Percentiles rank a stretch among this genome's conserved stretches.
These are phyloP conservation scores for Trichoderma reesei DNA, from an alignment of 495 filamentous ascomycete species.

Conservation along the genomic window DNA sequence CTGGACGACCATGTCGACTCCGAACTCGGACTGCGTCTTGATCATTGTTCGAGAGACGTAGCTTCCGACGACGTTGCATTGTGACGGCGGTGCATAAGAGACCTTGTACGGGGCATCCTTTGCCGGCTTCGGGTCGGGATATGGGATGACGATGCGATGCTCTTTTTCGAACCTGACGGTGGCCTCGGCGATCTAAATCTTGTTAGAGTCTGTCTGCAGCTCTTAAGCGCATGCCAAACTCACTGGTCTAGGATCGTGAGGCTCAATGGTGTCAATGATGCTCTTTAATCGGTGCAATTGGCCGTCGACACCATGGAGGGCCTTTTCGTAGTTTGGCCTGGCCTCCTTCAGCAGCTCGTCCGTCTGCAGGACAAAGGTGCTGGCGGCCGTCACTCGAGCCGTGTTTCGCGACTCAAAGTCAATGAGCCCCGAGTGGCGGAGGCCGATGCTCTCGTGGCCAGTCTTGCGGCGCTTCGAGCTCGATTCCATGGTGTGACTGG, in stretches of 20 bases:
- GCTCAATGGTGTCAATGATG: conserved; percentile 59
- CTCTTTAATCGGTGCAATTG: conserved; percentile 62
- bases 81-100: conserved; percentile 61
- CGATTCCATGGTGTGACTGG: conserved; percentile 27
- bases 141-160: conserved; percentile 63
- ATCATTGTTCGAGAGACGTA: conserved; percentile 68
- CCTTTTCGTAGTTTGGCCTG: conserved; percentile 56
- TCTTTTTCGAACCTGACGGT: conserved; percentile 55
- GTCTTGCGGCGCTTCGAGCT: conserved; percentile 42
- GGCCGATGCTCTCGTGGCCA: conserved; percentile 22
- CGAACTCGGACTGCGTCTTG: conserved; percentile 44
- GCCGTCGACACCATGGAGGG: conserved; percentile 53
- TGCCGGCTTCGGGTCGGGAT: conserved; percentile 64
- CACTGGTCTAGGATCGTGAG: conserved; percentile 47
- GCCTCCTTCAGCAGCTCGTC: conserved; percentile 70
- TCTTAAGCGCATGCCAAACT: conserved; percentile 8
- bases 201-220: conserved; percentile 12
- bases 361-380: conserved; percentile 77
- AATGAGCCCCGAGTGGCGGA: conserved; percentile 10
- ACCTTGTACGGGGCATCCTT: conserved; percentile 71
- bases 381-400: conserved; percentile 32
- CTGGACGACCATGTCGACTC: conserved; percentile 72
- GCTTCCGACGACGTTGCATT: conserved; percentile 82
- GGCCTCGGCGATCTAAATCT: conserved; percentile 50
- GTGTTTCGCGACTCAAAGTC: conserved; percentile 21